Evolutionary conservation across 768 basidiomycete species (phyloP), one percentile per base, ranked within the genome.

Genomic region (Suillus americanus): DNA sequence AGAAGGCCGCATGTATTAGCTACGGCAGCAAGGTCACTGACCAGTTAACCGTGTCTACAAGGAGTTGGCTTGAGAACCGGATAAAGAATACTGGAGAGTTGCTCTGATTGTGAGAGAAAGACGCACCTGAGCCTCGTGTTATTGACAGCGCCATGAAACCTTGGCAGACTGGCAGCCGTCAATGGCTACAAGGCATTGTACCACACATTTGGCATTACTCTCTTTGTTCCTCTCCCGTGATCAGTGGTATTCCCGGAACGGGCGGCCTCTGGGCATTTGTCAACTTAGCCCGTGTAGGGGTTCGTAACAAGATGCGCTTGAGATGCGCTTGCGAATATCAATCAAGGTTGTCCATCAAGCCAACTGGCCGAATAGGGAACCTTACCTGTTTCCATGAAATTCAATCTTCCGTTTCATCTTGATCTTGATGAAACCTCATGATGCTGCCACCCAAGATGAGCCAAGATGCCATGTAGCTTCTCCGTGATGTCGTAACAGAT

Each of bases 81-180:
- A 62, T 76, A 68, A 66, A 62, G 65, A 64, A 71, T 62, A 64
- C 55, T 57, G 10, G 59, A 62, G 28, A 64, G 30, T 28, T 38
- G 67, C 61, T 74, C 62, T 57, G 66, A 70, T 73, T 53, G 28
- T 50, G 65, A 70, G 65, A 64, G 51, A 71, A 72, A 55, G 40
- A 69, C 71, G 67, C 76, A 76, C 74, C 72, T 69, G 62, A 65
- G 56, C 70, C 76, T 70, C 75, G 60, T 76, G 75, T 75, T 68
- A 59, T 41, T 59, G 71, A 70, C 74, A 67, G 68, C 69, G 67
- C 66, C 70, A 74, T 56, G 75, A 75, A 75, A 75, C 76, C 74
- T 74, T 74, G 73, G 62, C 48, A 74, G 75, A 76, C 62, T 50
- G 48, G 68, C 65, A 68, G 73, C 40, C 66, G 67, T 69, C 63